These are phyloP conservation scores for Colletotrichum navitas DNA, from an alignment of 2,329 filamentous ascomycete genomes.

Conservation along the genomic window DNA sequence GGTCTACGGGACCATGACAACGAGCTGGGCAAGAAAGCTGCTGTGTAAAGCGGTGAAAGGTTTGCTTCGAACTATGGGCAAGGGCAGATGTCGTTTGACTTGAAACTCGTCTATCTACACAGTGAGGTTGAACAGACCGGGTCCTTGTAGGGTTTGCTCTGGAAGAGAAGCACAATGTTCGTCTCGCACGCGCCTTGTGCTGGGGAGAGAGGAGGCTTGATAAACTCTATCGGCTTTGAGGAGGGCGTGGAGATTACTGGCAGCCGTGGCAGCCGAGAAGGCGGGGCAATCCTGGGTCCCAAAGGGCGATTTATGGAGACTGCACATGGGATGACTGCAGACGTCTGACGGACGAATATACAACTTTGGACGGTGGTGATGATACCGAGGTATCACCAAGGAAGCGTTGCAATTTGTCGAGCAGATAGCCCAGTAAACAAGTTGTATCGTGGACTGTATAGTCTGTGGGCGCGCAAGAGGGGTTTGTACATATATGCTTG, in stretches of 20 bases:
- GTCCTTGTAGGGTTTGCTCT: too few relatives aligned
- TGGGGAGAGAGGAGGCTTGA: background rate
- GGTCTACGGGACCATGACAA: background rate
- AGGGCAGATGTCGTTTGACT: background rate
- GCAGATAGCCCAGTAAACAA: background rate
- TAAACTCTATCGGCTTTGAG: slow-evolving; percentile 7
- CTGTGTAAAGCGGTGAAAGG: background rate
- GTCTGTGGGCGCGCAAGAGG: background rate
- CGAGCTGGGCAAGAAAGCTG: background rate
- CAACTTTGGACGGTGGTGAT: slow-evolving; percentile 15
- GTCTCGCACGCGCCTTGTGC: background rate
- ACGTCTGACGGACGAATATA: background rate
- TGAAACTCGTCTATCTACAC: background rate
- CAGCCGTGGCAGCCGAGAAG: background rate
- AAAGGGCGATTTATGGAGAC: slow-evolving; percentile 1
- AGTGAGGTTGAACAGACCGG: background rate
- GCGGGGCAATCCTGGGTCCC: background rate
- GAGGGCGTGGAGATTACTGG: background rate
- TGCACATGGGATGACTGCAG: background rate
- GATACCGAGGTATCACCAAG: background rate
- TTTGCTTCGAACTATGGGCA: background rate
- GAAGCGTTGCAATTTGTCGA: background rate
- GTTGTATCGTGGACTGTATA: background rate
- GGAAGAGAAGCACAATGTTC: background rate
- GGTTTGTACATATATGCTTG: background rate